These are phyloP conservation scores for Ceratocystis harringtonii DNA, from an alignment of 2,329 filamentous ascomycete genomes.

Conservation along the genomic window DNA sequence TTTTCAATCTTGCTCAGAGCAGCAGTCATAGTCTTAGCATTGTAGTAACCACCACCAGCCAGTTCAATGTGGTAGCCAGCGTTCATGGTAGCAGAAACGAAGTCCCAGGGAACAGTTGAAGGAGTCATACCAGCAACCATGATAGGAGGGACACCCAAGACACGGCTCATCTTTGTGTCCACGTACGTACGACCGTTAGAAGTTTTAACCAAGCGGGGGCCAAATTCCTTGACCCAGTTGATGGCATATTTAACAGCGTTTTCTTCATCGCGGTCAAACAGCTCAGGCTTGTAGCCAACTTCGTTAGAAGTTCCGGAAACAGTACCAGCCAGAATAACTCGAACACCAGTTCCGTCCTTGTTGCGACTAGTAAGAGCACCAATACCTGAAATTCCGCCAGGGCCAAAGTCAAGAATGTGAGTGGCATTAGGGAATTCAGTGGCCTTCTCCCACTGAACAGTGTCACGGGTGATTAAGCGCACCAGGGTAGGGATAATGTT, in stretches of 20 bases:
- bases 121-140: constrained; percentile 94
- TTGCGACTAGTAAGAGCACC: constrained; percentile 95
- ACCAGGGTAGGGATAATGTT: constrained; percentile 78
- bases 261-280: constrained; percentile 92
- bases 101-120: constrained; percentile 76
- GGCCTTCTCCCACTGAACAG: constrained; percentile 91
- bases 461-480: constrained; percentile 84
- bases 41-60: constrained; percentile 79
- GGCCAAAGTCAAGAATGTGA: constrained; percentile 91
- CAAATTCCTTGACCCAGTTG: constrained; percentile 96
- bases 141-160: constrained; percentile 71
- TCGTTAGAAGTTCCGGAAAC: constrained; percentile 80
- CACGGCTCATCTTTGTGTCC: constrained; percentile 87
- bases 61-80: constrained; percentile 90
- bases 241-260: constrained; percentile 88
- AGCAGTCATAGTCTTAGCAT: constrained; percentile 64
- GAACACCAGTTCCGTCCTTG: constrained; percentile 95
- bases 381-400: constrained; percentile 89
- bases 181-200: constrained; percentile 81
- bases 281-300: constrained; percentile 92
- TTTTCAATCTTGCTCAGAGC: constrained; percentile 75
- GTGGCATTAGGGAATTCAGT: constrained; percentile 83
- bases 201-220: constrained; percentile 80
- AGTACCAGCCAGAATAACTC: constrained; percentile 87
- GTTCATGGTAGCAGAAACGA: constrained; percentile 83